phyloP scores from a whole-genome alignment of 1,284 basidiomycete species.

The Ustilago cynodontis region DNA sequence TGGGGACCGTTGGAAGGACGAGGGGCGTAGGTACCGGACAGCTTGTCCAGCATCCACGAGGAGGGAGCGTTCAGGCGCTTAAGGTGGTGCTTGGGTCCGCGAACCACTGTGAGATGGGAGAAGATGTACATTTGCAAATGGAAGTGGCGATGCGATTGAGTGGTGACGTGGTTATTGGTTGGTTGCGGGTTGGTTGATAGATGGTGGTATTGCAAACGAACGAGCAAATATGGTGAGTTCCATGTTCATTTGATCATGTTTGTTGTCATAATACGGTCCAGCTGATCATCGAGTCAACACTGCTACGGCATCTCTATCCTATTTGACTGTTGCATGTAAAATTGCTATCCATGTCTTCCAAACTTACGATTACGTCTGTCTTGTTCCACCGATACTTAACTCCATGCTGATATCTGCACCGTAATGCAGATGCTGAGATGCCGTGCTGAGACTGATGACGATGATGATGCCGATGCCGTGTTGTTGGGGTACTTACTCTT shows the following conservation, averaged over 20 bases:
- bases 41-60: slow-evolving; percentile 99
- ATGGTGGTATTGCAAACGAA: slow-evolving; percentile 7
- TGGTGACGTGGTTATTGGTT: slow-evolving; percentile 3
- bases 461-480: slow-evolving; percentile 22
- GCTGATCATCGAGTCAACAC: slow-evolving; percentile 18
- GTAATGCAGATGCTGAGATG: slow-evolving; percentile 8
- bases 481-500: slow-evolving; percentile 47
- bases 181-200: background rate
- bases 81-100: slow-evolving; percentile 99
- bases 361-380: background rate
- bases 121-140: slow-evolving; percentile 4
- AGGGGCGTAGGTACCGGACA: slow-evolving; percentile 96
- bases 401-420: background rate
- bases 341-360: background rate
- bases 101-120: slow-evolving; percentile 59
- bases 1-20: slow-evolving; percentile 98
- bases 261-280: background rate
- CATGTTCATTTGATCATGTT: slow-evolving; percentile 1
- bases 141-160: slow-evolving; percentile 2
- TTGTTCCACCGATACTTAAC: background rate
- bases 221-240: slow-evolving; percentile 30
- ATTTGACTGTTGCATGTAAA: background rate
- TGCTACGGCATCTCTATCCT: slow-evolving; percentile 11
- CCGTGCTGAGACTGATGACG: slow-evolving; percentile 32
- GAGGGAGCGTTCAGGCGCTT: slow-evolving; percentile 97